Evolutionary conservation across 345 rosid species (phyloP).

Genomic region (Eucalyptus viminalis): DNA sequence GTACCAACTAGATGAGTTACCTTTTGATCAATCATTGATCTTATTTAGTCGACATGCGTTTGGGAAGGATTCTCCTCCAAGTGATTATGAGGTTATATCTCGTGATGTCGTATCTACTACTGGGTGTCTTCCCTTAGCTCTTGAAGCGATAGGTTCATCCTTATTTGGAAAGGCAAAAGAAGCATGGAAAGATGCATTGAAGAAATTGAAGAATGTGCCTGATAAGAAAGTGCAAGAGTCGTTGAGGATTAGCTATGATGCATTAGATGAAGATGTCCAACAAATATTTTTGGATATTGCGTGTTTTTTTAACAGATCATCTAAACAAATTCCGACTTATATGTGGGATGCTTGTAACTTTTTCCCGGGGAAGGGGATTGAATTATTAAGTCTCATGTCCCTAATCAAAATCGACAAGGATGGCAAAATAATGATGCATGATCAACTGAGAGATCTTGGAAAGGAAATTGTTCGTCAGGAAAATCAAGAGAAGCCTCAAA

Average conservation of each 20-base stretch:
- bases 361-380: not conserved
- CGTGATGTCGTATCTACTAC: not conserved
- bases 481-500: not conserved
- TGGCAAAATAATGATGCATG: not conserved
- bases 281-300: not conserved
- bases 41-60: not conserved
- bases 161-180: not conserved
- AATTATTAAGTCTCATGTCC: not conserved
- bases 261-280: not conserved
- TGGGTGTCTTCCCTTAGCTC: not conserved
- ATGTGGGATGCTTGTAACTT: not conserved
- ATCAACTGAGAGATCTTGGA: not conserved
- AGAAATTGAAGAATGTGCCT: not conserved
- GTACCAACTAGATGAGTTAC: not conserved
- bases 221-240: not conserved
- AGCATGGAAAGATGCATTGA: not conserved
- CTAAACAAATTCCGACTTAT: not conserved
- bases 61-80: not conserved
- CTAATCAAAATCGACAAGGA: not conserved
- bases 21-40: not conserved
- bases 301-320: not conserved
- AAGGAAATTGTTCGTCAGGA: not conserved
- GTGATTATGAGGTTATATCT: not conserved
- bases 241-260: not conserved
- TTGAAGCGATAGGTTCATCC: not conserved